Evolutionary conservation across 2,329 filamentous ascomycete genomes (phyloP).

Genomic region (Lachnellula arida): DNA sequence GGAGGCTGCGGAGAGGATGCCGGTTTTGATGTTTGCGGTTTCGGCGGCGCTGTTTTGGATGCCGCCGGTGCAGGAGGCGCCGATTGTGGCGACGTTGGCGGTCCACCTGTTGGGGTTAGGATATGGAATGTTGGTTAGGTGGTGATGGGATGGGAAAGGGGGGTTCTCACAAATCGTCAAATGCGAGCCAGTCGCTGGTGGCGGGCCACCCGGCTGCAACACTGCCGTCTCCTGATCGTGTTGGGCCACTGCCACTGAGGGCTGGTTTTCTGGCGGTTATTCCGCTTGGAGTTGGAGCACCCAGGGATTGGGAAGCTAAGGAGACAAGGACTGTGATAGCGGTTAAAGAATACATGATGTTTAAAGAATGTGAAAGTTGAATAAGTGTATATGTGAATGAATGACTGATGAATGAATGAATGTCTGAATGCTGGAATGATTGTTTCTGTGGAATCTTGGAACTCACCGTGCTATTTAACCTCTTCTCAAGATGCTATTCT

Average conservation of each 20-base stretch:
- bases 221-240: background rate
- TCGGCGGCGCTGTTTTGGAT: conserved; percentile 5
- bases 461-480: background rate
- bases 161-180: background rate
- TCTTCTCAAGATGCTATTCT: background rate
- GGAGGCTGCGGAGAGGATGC: background rate
- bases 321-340: background rate
- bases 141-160: too few relatives aligned
- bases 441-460: background rate
- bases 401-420: background rate
- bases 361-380: background rate
- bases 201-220: background rate
- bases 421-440: background rate
- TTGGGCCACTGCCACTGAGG: background rate
- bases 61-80: background rate
- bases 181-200: background rate
- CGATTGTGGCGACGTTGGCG: background rate
- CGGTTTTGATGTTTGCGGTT: background rate
- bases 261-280: background rate
- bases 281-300: background rate
- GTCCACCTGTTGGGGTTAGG: background rate
- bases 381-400: background rate
- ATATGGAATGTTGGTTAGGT: too few relatives aligned
- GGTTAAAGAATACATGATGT: background rate
- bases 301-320: background rate